Base-by-base conservation (phyloP, 805 yeast species). In the Pichia gijzeniarum region DNA sequence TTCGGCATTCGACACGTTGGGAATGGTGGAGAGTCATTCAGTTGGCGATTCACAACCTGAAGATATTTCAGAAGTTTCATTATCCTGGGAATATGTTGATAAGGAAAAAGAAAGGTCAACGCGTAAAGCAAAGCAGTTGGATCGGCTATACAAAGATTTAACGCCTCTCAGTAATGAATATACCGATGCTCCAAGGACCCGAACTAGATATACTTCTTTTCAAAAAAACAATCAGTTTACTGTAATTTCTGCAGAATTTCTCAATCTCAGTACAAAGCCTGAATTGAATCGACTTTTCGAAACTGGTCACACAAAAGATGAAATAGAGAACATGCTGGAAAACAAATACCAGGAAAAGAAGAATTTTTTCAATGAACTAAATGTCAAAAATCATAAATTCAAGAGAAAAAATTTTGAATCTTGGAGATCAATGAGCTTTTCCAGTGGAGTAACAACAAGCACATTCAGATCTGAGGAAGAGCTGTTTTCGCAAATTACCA, bases 211-310 rank as follows among this genome's bases (percentile, higher is more conserved):
- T 13, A 58, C 51, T 41, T 55, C 53, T 5, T 66, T 64, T 40
- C 45, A 55, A 20, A 66, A 64, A 40, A 49, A 65, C 9, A 68
- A 66, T 47, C 62, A 62, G 9, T 65, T 59, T 43, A 63, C 68
- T 0, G 60, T 61, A 1, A 63, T 63, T 47, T 53, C 67, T 1
- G 63, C 68, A 0, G 63, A 57, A 20, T 63, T 60, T 41, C 47
- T 66, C 19, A 53, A 52, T 19, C 45, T 66, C 9, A 56, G 65
- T 3, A 33, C 61, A 1, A 52, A 52, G 30, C 21, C 48, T 1
- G 55, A 61, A 9, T 45, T 66, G 20, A 62, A 64, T 28, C n/a
- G 33, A 16, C 38, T 55, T 1, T 52, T 60, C 2, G 48, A 46
- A 16, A 40, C 21, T 1, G 62, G 60, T 0, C 40, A 32, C 18